Evolutionary conservation across 1,139 yeast genomes (phyloP).

Genomic region (Protomyces inouyei): DNA sequence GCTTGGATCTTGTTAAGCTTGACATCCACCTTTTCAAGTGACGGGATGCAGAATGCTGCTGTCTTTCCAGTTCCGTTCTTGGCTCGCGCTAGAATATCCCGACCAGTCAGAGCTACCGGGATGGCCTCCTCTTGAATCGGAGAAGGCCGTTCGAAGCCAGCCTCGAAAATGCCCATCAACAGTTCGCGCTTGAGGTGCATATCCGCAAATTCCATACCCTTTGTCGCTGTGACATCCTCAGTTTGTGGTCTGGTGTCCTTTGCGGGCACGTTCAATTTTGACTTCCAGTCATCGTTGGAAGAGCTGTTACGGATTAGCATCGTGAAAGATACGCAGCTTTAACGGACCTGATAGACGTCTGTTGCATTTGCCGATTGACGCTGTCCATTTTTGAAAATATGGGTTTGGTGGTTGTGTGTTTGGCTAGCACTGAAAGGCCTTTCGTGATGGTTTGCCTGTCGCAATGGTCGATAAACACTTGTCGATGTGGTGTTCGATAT

Average conservation of each 20-base stretch:
- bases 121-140: constrained; percentile 98
- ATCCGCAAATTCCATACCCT: constrained; percentile 89
- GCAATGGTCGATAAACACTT: too few relatives aligned
- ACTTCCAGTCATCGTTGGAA: background rate
- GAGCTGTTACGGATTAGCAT: background rate
- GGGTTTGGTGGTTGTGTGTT: background rate
- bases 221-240: constrained; percentile 77
- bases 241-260: constrained; percentile 29
- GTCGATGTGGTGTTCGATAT: too few relatives aligned
- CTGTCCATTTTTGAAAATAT: background rate
- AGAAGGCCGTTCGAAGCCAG: constrained; percentile 96
- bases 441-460: too few relatives aligned
- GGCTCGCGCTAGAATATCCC: constrained; percentile 96
- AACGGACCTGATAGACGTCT: background rate
- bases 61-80: constrained; percentile 96
- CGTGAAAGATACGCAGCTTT: background rate
- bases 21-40: constrained; percentile 78
- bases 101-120: constrained; percentile 90
- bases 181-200: constrained; percentile 53
- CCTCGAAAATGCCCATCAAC: constrained; percentile 97
- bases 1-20: constrained; percentile 82
- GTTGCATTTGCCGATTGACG: background rate
- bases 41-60: constrained; percentile 89
- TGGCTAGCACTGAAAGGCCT: too few relatives aligned
- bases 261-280: constrained; percentile 23